Evolutionary conservation across 805 yeast genomes (phyloP).

Genomic region (Kluyveromyces wickerhamii): DNA sequence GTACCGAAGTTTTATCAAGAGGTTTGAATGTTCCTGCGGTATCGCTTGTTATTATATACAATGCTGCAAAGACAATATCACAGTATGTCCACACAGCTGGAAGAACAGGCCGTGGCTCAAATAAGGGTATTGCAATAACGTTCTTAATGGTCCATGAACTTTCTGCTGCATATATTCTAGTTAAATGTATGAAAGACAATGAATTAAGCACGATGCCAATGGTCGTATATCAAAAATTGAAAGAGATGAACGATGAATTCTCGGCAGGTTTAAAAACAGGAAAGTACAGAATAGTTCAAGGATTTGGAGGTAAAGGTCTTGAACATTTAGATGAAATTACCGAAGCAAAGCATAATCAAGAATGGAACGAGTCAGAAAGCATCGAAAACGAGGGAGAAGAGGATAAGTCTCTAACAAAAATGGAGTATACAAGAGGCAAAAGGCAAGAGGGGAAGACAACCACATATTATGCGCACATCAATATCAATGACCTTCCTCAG

Average conservation of each 20-base stretch:
- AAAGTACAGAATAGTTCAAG: slow-evolving; percentile 55
- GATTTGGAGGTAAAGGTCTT: slow-evolving; percentile 91
- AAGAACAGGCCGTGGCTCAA: slow-evolving; percentile 89
- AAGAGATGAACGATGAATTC: slow-evolving; percentile 46
- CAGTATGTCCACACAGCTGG: slow-evolving; percentile 97
- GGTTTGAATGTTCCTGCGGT: slow-evolving; percentile 90
- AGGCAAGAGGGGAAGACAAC: slow-evolving; percentile 46
- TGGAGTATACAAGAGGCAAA: slow-evolving; percentile 46
- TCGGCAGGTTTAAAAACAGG: slow-evolving; percentile 57
- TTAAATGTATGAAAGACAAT: slow-evolving; percentile 40
- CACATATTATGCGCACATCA: slow-evolving; percentile 57
- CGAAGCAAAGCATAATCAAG: slow-evolving; percentile 21
- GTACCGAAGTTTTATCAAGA: slow-evolving; percentile 92
- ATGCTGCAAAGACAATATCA: slow-evolving; percentile 81
- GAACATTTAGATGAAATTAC: slow-evolving; percentile 57
- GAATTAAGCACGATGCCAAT: slow-evolving; percentile 27
- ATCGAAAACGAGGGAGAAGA: slow-evolving; percentile 12
- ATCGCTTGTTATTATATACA: slow-evolving; percentile 72
- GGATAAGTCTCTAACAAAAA: slow-evolving; percentile 18
- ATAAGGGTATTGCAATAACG: slow-evolving; percentile 66
- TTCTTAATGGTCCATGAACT: slow-evolving; percentile 58
- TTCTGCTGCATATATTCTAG: slow-evolving; percentile 53
- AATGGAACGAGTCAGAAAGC: slow-evolving; percentile 9
- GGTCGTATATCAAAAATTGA: slow-evolving; percentile 23
- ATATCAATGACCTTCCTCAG: slow-evolving; percentile 81